phyloP scores from a whole-genome alignment of 306 rosid genomes.

The Sesbania bispinosa region DNA sequence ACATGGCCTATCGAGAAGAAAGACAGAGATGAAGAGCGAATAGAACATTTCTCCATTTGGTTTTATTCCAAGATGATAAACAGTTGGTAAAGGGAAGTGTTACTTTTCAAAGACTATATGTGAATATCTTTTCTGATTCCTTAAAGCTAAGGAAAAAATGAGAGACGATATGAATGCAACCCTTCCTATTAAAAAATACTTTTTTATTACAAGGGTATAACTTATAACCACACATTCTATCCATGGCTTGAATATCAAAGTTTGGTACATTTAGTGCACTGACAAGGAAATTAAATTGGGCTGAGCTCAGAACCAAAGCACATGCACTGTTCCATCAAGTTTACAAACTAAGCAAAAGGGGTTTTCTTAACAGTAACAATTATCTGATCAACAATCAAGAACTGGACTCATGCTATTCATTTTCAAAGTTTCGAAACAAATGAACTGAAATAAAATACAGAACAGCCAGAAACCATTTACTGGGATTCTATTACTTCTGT shows the following conservation, averaged over 20 bases:
- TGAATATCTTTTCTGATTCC: background rate
- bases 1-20: background rate
- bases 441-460: too few relatives aligned
- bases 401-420: background rate
- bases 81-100: background rate
- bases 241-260: background rate
- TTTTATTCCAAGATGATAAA: background rate
- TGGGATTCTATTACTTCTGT: constrained; percentile 1
- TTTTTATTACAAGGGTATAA: background rate
- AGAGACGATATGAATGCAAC: too few relatives aligned
- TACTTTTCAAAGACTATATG: background rate
- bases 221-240: background rate
- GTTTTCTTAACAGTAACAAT: background rate
- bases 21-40: background rate
- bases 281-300: background rate
- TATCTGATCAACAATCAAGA: background rate
- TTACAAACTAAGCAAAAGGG: background rate
- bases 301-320: background rate
- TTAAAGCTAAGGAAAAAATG: background rate
- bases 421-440: background rate
- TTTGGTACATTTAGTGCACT: background rate
- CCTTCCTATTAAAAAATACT: too few relatives aligned
- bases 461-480: constrained; percentile 8
- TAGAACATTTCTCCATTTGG: background rate
- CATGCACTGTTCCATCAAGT: background rate